Evolutionary conservation across 208 protist species (phyloP).

Genomic region (Acanthamoeba culbertsoni): DNA sequence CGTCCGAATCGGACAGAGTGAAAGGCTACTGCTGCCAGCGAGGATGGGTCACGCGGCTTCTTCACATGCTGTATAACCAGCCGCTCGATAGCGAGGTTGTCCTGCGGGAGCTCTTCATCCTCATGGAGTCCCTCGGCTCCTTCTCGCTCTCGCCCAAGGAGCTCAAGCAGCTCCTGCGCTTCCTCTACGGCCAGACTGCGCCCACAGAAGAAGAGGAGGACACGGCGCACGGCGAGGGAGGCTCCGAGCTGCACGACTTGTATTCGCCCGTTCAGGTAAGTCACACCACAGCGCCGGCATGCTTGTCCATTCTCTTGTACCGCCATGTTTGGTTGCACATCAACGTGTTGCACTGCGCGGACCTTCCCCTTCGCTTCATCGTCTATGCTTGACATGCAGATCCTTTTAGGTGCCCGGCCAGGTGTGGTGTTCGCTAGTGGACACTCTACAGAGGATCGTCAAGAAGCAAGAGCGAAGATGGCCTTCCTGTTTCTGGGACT

Average conservation of each 20-base stretch:
- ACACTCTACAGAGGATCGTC: constrained; percentile 41
- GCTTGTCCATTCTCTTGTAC: too few relatives aligned
- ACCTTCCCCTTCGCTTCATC: too few relatives aligned
- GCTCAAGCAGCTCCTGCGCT: constrained; percentile 40
- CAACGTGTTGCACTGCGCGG: neutral
- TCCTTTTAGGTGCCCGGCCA: constrained; percentile 47
- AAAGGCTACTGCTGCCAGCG: constrained; percentile 51
- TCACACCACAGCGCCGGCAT: too few relatives aligned
- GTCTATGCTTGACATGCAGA: too few relatives aligned
- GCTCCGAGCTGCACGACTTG: neutral
- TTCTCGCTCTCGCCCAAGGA: constrained; percentile 49
- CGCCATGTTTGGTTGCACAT: neutral
- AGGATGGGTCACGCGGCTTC: constrained; percentile 17
- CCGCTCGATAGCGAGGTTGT: constrained; percentile 30
- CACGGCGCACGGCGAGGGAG: neutral
- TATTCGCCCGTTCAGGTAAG: neutral
- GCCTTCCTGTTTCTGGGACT: constrained; percentile 56
- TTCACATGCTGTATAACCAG: constrained; percentile 43
- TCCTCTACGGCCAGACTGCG: constrained; percentile 4
- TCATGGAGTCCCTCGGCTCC: constrained; percentile 51
- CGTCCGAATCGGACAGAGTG: neutral
- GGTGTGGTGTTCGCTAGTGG: constrained; percentile 35
- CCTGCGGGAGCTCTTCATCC: constrained; percentile 37
- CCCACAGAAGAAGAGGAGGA: neutral
- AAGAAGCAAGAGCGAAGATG: constrained; percentile 33